phyloP scores from a whole-genome alignment of 192 early-diverging fungal genomes.

The Umbelopsis vinacea region DNA sequence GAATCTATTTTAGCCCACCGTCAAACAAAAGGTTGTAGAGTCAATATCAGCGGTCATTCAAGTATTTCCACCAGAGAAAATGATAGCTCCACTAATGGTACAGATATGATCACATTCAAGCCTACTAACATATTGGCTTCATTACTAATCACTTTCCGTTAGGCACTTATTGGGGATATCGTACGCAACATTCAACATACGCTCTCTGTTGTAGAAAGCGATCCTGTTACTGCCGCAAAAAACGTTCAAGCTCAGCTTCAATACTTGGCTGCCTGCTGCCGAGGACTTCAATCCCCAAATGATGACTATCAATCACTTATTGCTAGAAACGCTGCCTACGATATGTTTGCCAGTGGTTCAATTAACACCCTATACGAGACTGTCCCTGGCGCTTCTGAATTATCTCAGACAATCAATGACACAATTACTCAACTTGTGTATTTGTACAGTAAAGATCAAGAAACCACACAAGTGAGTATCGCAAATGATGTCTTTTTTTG shows the following conservation, averaged over 20 bases:
- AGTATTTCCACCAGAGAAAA: slow-evolving; percentile 42
- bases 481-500: background rate
- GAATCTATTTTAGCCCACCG: slow-evolving; percentile 17
- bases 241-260: slow-evolving; percentile 48
- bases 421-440: slow-evolving; percentile 41
- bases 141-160: slow-evolving; percentile 17
- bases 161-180: slow-evolving; percentile 34
- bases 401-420: slow-evolving; percentile 47
- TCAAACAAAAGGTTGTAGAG: slow-evolving; percentile 50
- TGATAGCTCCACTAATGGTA: slow-evolving; percentile 46
- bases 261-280: slow-evolving; percentile 54
- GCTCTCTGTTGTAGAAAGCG: slow-evolving; percentile 5
- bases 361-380: slow-evolving; percentile 22
- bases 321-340: slow-evolving; percentile 29
- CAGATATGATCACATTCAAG: background rate
- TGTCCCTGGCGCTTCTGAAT: slow-evolving; percentile 35
- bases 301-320: slow-evolving; percentile 48
- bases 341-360: slow-evolving; percentile 39
- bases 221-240: slow-evolving; percentile 34
- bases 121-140: background rate
- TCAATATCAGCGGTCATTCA: slow-evolving; percentile 52
- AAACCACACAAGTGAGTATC: slow-evolving; percentile 45
- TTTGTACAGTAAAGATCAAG: slow-evolving; percentile 49
- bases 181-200: slow-evolving; percentile 24
- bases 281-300: slow-evolving; percentile 55